These are phyloP conservation scores for Candida koratica DNA, from an alignment of 805 yeast species.

Conservation along the genomic window DNA sequence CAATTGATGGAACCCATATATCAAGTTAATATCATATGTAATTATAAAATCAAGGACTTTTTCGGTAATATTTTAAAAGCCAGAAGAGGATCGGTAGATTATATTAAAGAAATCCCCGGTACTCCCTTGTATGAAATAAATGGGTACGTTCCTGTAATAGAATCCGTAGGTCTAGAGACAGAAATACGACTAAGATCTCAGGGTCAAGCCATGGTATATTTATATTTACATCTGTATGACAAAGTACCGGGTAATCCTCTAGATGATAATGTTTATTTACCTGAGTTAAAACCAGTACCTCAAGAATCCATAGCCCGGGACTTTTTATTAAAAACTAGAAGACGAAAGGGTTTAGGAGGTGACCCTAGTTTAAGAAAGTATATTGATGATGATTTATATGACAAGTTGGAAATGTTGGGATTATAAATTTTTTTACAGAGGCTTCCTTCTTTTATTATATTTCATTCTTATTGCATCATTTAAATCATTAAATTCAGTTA, in stretches of 20 bases:
- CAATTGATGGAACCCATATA: slow-evolving; percentile 79
- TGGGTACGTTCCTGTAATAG: slow-evolving; percentile 81
- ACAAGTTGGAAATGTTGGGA: slow-evolving; percentile 51
- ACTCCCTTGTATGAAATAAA: slow-evolving; percentile 60
- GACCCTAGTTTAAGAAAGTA: slow-evolving; percentile 66
- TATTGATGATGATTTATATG: slow-evolving; percentile 57
- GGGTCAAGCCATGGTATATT: slow-evolving; percentile 71
- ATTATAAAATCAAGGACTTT: slow-evolving; percentile 43
- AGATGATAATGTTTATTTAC: slow-evolving; percentile 59
- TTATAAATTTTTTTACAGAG: slow-evolving; percentile 14
- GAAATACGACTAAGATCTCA: slow-evolving; percentile 74
- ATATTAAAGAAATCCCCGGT: slow-evolving; percentile 59
- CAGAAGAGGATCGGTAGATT: slow-evolving; percentile 60
- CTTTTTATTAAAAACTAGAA: slow-evolving; percentile 82
- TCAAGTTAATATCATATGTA: slow-evolving; percentile 54
- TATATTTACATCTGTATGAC: slow-evolving; percentile 69
- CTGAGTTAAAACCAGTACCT: slow-evolving; percentile 74
- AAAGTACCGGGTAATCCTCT: slow-evolving; percentile 89
- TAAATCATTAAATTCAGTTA: slow-evolving; percentile 24
- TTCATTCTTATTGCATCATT: slow-evolving; percentile 17
- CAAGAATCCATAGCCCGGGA: slow-evolving; percentile 73
- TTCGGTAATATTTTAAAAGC: slow-evolving; percentile 48
- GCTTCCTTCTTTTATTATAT: slow-evolving; percentile 3
- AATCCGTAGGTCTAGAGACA: slow-evolving; percentile 83
- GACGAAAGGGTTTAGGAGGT: slow-evolving; percentile 77